Base-by-base conservation (phyloP, 139 green algal genomes). In the Ostreobium quekettii region DNA sequence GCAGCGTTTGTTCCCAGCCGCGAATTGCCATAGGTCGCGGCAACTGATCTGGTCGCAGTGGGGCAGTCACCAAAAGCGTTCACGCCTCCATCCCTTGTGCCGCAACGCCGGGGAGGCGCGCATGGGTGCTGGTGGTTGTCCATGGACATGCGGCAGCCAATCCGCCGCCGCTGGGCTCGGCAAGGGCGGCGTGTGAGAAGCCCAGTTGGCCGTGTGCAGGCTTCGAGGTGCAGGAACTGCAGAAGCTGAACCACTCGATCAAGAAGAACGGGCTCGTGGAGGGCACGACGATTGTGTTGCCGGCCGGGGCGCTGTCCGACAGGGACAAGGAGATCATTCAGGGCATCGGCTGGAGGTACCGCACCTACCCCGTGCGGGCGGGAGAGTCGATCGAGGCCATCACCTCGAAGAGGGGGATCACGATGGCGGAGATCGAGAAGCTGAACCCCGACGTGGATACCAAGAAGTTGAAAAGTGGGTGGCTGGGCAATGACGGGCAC, bases 261-360 rank as follows among this genome's bases (percentile, higher is more conserved):
- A 66, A 80, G 33, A 42, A 60, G 3, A 66, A 69, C 28, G 70
- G 76, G 31, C 48, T 87, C 4, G 49, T 71, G 42, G 77, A 82
- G n/a, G 87, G 86, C 0, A 68, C 88, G 66, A 93, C 88, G 38
- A 91, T 96, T 57, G 59, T 96, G 36, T 73, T 96, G 47, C 89
- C 89, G 15, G 78, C 81, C 28, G 79, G 78, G 46, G 86, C 85
- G 68, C 78, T 96, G 7, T 93, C 86, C 4, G 36, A 36, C 8
- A 73, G 89, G 4, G 89, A 96, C 80, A 85, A 74, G 60, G 85
- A 90, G 47, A 96, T 96, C 69, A 65, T 96, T 71, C 71, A 76
- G 19, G 89, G 89, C 36, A 92, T 95, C 26, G 82, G 82, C 3
- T 48, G 70, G 1, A 74, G 75, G 1, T 90, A 89, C 72, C 63